phyloP scores from a whole-genome alignment of 352 stramenopile genomes.

The Phytophthora citricola region DNA sequence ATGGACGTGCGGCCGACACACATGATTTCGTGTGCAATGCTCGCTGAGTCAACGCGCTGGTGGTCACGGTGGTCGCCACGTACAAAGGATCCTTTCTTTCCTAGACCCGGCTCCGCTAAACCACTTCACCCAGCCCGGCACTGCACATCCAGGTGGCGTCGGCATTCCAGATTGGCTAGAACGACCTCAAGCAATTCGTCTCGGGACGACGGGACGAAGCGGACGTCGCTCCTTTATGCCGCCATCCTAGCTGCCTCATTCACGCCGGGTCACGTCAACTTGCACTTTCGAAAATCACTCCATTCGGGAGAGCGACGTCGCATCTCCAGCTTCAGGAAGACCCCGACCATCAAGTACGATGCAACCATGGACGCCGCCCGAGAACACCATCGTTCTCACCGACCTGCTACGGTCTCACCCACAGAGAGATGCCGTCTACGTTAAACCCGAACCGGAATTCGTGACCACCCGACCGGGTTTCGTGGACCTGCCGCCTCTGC shows the following conservation, averaged over 20 bases:
- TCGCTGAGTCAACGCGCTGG: conserved; percentile 16
- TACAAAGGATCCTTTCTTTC: conserved; percentile 18
- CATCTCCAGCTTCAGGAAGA: neutral
- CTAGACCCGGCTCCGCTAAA: conserved; percentile 13
- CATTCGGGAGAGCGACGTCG: neutral
- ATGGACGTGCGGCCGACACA: neutral
- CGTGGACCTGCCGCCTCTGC: conserved; percentile 20
- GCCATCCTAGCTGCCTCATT: conserved; percentile 10
- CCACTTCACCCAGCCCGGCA: conserved; percentile 9
- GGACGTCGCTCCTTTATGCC: conserved; percentile 22
- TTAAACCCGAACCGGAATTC: conserved; percentile 19
- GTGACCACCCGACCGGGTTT: conserved; percentile 14
- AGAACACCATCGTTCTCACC: conserved; percentile 23
- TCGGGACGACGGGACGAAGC: conserved; percentile 31
- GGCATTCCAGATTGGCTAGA: conserved; percentile 13
- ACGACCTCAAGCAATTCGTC: conserved; percentile 22
- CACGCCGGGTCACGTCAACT: conserved; percentile 30
- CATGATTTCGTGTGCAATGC: conserved; percentile 14
- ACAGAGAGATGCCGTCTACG: conserved; percentile 9
- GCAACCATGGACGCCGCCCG: conserved; percentile 25
- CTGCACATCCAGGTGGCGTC: conserved; percentile 26
- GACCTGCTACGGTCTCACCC: conserved; percentile 18
- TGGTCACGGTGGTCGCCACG: neutral
- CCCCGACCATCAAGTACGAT: conserved; percentile 5
- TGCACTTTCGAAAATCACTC: conserved; percentile 30